Percentiles rank a stretch among this genome's conserved stretches.
These are phyloP conservation scores for Penicillium maclennaniae DNA, from an alignment of 495 filamentous ascomycete species.

Conservation along the genomic window DNA sequence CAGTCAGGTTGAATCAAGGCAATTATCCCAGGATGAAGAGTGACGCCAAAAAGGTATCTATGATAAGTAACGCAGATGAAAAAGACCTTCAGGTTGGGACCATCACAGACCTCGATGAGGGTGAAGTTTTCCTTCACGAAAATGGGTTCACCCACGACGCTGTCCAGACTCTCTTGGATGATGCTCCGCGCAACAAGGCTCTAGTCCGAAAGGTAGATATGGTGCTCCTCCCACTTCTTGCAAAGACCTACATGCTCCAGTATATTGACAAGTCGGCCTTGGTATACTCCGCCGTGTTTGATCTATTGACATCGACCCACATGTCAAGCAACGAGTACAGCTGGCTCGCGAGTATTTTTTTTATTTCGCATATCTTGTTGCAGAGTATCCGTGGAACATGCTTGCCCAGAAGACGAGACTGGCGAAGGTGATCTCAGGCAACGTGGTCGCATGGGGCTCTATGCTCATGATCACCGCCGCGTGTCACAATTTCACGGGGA, in stretches of 20 bases:
- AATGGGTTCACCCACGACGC: slow-evolving; percentile 24
- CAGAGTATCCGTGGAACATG: slow-evolving; percentile 32
- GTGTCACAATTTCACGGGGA: slow-evolving; percentile 31
- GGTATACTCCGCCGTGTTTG: slow-evolving; percentile 35
- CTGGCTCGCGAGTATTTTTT: slow-evolving; percentile 54
- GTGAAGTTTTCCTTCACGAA: slow-evolving; percentile 30
- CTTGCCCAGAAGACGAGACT: slow-evolving; percentile 20
- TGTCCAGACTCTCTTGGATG: slow-evolving; percentile 18
- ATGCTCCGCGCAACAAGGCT: slow-evolving; percentile 22
- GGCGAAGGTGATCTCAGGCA: slow-evolving; percentile 18
- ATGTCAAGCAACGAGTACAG: slow-evolving; percentile 41
- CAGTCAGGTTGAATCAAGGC: neutral
- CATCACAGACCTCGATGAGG: slow-evolving; percentile 31
- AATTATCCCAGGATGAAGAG: neutral
- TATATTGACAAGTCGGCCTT: slow-evolving; percentile 40
- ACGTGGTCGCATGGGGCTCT: slow-evolving; percentile 32
- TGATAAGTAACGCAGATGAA: slow-evolving; percentile 9
- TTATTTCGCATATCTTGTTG: slow-evolving; percentile 49
- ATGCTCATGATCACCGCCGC: slow-evolving; percentile 40
- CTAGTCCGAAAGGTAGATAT: slow-evolving; percentile 41
- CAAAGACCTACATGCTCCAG: slow-evolving; percentile 45
- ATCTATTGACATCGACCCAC: slow-evolving; percentile 26
- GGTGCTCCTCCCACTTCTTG: slow-evolving; percentile 47
- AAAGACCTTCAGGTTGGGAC: slow-evolving; percentile 28
- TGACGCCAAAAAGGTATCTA: slow-evolving; percentile 3